Percentiles rank a stretch among this genome's conserved stretches.
Conservation (phyloP, 257 asterid species). For the Fraxinus americana region DNA sequence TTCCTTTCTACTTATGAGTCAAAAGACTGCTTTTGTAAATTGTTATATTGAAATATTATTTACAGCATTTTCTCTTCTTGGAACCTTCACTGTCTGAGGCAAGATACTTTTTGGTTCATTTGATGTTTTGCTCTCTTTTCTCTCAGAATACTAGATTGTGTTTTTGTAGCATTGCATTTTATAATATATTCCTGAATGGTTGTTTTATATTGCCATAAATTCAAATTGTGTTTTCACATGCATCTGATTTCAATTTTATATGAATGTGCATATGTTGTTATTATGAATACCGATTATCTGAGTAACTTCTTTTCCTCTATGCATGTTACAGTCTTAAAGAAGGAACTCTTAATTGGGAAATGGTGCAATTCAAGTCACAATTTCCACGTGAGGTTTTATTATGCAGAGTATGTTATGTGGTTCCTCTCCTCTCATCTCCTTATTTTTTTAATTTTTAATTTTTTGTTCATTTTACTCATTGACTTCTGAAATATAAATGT, state of each 20-base stretch:
- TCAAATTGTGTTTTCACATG: constrained; percentile 9
- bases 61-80: constrained; percentile 1
- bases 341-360: constrained; percentile 95
- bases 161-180: not conserved
- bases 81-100: constrained; percentile 15
- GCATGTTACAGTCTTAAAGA: constrained; percentile 74
- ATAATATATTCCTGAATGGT: not conserved
- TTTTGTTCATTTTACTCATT: constrained; percentile 17
- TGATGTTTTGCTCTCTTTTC: not conserved
- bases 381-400: constrained; percentile 96
- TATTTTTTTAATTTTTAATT: not conserved
- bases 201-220: not conserved
- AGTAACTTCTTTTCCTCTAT: constrained; percentile 19
- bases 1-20: not conserved
- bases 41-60: not conserved
- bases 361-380: constrained; percentile 87
- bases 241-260: constrained; percentile 20
- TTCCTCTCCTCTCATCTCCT: not conserved
- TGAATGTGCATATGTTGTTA: constrained; percentile 16
- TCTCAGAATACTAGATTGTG: not conserved
- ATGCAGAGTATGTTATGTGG: constrained; percentile 67
- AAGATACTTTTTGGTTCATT: not conserved
- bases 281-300: constrained; percentile 1
- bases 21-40: not conserved
- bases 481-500: not conserved